Conservation (phyloP, 2,329 filamentous ascomycete genomes). For the Ascochyta pisi region DNA sequence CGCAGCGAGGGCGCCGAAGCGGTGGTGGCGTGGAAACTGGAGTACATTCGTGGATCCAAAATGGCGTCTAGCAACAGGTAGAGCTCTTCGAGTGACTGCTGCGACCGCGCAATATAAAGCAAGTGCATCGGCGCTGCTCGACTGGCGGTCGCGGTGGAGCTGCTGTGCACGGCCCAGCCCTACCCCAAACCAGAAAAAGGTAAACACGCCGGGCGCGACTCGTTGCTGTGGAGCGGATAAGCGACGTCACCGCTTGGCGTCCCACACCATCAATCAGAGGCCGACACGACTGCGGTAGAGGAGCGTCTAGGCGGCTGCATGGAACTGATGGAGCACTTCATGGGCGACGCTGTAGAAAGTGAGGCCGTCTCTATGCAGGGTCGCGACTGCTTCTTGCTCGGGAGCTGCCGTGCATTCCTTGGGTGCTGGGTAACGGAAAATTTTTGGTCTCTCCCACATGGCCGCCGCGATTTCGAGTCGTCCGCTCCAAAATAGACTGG, state of each 20-base stretch:
- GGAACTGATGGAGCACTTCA: neutral
- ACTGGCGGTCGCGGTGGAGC: conserved; percentile 15
- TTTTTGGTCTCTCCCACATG: conserved; percentile 9
- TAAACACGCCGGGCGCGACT: conserved; percentile 33
- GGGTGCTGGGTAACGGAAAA: conserved; percentile 16
- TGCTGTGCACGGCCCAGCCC: conserved; percentile 20
- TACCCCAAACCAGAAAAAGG: conserved; percentile 35
- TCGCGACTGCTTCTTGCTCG: conserved; percentile 1
- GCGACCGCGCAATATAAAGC: conserved; percentile 38
- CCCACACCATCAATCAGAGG: conserved; percentile 27
- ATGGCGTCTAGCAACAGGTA: conserved; percentile 33
- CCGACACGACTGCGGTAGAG: conserved; percentile 25
- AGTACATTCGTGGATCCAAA: conserved; percentile 41
- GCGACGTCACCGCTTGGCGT: conserved; percentile 40
- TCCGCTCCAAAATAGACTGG: conserved; percentile 13
- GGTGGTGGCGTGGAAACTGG: conserved; percentile 39
- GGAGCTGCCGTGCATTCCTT: conserved; percentile 27
- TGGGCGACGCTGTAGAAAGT: conserved; percentile 8
- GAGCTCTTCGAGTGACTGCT: conserved; percentile 31
- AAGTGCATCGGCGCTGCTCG: conserved; percentile 35
- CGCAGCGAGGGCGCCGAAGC: conserved; percentile 56
- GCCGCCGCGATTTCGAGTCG: neutral
- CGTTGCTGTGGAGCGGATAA: conserved; percentile 32
- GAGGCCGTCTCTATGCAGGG: conserved; percentile 1
- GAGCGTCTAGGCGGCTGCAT: neutral